phyloP scores from a whole-genome alignment of 495 filamentous ascomycete genomes.

The Penicillium canariense region DNA sequence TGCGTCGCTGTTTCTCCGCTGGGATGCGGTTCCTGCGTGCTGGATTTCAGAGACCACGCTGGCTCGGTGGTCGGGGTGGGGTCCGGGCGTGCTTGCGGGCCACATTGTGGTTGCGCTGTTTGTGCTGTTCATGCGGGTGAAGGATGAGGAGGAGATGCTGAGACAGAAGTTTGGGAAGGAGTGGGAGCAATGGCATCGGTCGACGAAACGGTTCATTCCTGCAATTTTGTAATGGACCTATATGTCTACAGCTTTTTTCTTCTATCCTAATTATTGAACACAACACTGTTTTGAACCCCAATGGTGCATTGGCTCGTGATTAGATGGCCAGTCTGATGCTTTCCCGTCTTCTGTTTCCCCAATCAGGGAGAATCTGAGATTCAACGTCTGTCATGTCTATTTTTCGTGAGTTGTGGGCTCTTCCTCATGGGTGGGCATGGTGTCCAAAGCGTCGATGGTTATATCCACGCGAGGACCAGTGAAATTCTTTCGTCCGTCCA shows the following conservation, averaged over 20 bases:
- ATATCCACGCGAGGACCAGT: slow-evolving; percentile 54
- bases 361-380: neutral
- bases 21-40: slow-evolving; percentile 33
- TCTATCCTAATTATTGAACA: neutral
- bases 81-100: neutral
- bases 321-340: neutral
- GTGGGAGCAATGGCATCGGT: slow-evolving; percentile 45
- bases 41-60: slow-evolving; percentile 14
- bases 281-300: neutral
- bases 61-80: slow-evolving; percentile 14
- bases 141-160: slow-evolving; percentile 47
- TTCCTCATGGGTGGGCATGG: neutral
- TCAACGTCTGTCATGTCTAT: neutral
- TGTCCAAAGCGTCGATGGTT: slow-evolving; percentile 15
- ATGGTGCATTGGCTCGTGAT: neutral
- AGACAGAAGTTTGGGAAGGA: slow-evolving; percentile 35
- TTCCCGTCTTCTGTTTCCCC: neutral
- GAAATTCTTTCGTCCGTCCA: slow-evolving; percentile 67
- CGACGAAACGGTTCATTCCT: slow-evolving; percentile 28
- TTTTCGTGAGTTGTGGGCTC: slow-evolving; percentile 2
- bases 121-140: slow-evolving; percentile 18
- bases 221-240: slow-evolving; percentile 12
- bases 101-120: neutral
- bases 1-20: slow-evolving; percentile 26
- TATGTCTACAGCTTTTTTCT: neutral